Evolutionary conservation across 495 filamentous ascomycete species (phyloP).

Genomic region (Penicillium cataractarum): DNA sequence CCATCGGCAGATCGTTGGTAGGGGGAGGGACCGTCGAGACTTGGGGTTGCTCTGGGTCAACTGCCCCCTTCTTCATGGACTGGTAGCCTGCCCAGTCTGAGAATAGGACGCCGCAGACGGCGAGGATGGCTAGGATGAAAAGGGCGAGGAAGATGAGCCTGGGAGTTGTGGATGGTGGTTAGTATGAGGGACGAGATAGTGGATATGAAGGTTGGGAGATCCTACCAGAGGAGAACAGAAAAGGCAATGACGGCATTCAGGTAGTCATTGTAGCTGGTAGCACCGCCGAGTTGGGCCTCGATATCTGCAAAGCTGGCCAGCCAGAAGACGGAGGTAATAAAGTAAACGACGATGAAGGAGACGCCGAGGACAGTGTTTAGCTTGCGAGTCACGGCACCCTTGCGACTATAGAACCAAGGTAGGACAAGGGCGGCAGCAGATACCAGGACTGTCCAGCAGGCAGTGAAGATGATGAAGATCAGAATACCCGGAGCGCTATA

Average conservation of each 20-base stretch:
- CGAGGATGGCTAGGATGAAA: slow-evolving; percentile 32
- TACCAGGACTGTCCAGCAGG: slow-evolving; percentile 32
- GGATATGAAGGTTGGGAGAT: neutral
- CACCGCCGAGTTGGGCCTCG: slow-evolving; percentile 17
- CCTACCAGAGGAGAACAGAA: slow-evolving; percentile 37
- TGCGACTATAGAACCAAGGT: slow-evolving; percentile 30
- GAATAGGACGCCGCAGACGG: slow-evolving; percentile 32
- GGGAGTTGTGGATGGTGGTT: neutral
- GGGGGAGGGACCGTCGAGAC: slow-evolving; percentile 3
- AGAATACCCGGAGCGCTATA: slow-evolving; percentile 27
- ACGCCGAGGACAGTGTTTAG: slow-evolving; percentile 30
- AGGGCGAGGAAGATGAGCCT: slow-evolving; percentile 38
- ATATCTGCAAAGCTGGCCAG: slow-evolving; percentile 39
- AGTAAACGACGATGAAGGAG: slow-evolving; percentile 25
- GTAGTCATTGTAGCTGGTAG: slow-evolving; percentile 17
- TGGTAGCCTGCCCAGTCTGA: slow-evolving; percentile 34
- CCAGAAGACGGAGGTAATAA: slow-evolving; percentile 40
- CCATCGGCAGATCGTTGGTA: slow-evolving; percentile 23
- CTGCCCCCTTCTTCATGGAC: slow-evolving; percentile 22
- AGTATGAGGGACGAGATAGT: neutral
- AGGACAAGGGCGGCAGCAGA: slow-evolving; percentile 21
- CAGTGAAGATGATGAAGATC: slow-evolving; percentile 29
- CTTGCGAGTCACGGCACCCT: slow-evolving; percentile 19
- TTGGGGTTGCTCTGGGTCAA: neutral
- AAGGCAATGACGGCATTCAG: slow-evolving; percentile 36